Conservation (phyloP, 345 rosid genomes). For the Gynandropsis gynandra region DNA sequence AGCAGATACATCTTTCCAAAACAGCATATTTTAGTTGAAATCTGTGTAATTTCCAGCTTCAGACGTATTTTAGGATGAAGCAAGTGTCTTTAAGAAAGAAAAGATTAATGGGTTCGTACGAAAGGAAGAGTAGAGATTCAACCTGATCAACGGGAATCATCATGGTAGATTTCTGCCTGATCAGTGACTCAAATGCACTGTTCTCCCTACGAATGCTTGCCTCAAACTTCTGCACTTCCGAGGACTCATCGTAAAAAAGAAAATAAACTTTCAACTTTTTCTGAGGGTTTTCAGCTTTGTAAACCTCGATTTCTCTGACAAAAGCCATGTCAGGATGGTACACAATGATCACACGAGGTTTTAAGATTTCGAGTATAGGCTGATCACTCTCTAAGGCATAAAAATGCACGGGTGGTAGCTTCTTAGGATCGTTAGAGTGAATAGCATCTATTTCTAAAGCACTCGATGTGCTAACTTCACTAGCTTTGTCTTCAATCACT, state of each 20-base stretch:
- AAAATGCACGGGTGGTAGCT: constrained; percentile 65
- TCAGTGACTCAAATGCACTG: constrained; percentile 90
- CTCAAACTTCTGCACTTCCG: constrained; percentile 91
- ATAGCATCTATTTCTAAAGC: constrained; percentile 18
- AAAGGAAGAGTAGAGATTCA: constrained; percentile 8
- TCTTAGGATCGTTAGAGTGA: constrained; percentile 26
- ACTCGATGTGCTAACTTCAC: constrained; percentile 26
- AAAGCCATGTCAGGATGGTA: constrained; percentile 86
- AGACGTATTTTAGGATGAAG: not conserved
- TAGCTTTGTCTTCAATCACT: constrained; percentile 32
- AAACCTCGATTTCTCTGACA: constrained; percentile 89
- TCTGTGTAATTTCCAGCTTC: not conserved
- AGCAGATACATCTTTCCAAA: not conserved
- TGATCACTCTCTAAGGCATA: constrained; percentile 74
- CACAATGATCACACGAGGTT: constrained; percentile 73
- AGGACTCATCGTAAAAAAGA: constrained; percentile 85
- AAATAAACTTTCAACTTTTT: constrained; percentile 74
- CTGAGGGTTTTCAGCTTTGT: constrained; percentile 86
- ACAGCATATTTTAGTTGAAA: too few relatives aligned
- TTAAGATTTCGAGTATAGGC: constrained; percentile 69
- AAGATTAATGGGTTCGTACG: not conserved
- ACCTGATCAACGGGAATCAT: constrained; percentile 97
- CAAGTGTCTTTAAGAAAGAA: not conserved
- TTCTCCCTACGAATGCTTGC: constrained; percentile 91
- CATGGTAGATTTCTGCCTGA: constrained; percentile 93